Percentiles rank a stretch among this genome's conserved stretches.
These are phyloP conservation scores for Firmiana major DNA, from an alignment of 345 rosid genomes.

Conservation along the genomic window DNA sequence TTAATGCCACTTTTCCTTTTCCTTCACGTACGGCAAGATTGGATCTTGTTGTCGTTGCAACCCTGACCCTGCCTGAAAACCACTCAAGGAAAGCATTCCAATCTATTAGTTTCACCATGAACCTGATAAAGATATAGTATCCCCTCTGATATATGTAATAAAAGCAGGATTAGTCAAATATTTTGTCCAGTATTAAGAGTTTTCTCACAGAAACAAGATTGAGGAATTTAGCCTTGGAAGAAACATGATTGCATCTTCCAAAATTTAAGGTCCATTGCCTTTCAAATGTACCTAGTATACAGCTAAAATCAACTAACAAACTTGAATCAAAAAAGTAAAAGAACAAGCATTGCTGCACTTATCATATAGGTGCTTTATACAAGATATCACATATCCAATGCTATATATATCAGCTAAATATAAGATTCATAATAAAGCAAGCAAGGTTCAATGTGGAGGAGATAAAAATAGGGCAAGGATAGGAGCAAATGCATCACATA, in stretches of 20 bases:
- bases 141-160: neutral
- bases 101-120: neutral
- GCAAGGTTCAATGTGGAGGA: neutral
- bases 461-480: neutral
- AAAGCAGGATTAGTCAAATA: too few species aligned
- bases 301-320: neutral
- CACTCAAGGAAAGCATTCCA: conserved; percentile 7
- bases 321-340: neutral
- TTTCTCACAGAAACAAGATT: neutral
- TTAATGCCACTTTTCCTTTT: conserved; percentile 26
- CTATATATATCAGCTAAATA: neutral
- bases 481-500: neutral
- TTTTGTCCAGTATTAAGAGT: neutral
- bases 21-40: conserved; percentile 18
- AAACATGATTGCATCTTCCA: neutral
- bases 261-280: neutral
- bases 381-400: neutral
- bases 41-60: conserved; percentile 9
- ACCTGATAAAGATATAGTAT: neutral
- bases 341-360: neutral
- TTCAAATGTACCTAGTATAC: neutral
- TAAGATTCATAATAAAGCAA: neutral
- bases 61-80: conserved; percentile 25
- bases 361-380: neutral
- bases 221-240: neutral